A percentile compares a stretch with the other conserved stretches of the same genome.
phyloP scores from a whole-genome alignment of 2,329 filamentous ascomycete species.

The Nothophoma quercina region DNA sequence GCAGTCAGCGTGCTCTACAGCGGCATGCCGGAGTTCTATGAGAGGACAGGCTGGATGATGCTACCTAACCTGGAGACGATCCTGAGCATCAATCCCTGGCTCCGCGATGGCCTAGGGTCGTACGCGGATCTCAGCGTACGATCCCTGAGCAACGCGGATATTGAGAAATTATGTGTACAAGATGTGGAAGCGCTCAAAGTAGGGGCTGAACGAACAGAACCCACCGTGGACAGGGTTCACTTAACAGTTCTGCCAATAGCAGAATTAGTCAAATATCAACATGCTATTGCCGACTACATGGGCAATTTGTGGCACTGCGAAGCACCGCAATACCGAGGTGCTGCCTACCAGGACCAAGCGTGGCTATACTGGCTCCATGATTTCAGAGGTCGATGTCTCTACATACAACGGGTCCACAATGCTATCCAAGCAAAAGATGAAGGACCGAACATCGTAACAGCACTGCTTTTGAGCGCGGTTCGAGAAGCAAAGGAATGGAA shows the following conservation, averaged over 20 bases:
- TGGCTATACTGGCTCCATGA: slow-evolving; percentile 14
- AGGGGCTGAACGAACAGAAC: not conserved
- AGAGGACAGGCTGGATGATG: not conserved
- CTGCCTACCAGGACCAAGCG: not conserved
- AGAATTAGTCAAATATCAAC: slow-evolving; percentile 7
- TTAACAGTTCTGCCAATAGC: not conserved
- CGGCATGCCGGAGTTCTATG: slow-evolving; percentile 3
- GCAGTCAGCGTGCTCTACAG: slow-evolving; percentile 13
- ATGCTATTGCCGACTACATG: slow-evolving; percentile 10
- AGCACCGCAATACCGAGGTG: not conserved
- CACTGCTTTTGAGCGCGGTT: slow-evolving; percentile 1
- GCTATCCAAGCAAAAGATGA: not conserved
- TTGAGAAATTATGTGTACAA: not conserved
- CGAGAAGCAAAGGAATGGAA: slow-evolving; percentile 12
- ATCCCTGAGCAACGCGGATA: not conserved
- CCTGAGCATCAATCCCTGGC: slow-evolving; percentile 2
- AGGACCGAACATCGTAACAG: not conserved
- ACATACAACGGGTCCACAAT: slow-evolving; percentile 5
- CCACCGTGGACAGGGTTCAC: not conserved
- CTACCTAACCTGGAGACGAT: not conserved
- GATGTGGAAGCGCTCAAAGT: not conserved
- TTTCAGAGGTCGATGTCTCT: slow-evolving; percentile 6
- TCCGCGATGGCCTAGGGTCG: not conserved
- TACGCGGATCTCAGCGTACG: not conserved
- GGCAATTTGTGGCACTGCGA: not conserved